Conservation (phyloP, 176 grass and related monocot genomes). For the Musa beccarii region DNA sequence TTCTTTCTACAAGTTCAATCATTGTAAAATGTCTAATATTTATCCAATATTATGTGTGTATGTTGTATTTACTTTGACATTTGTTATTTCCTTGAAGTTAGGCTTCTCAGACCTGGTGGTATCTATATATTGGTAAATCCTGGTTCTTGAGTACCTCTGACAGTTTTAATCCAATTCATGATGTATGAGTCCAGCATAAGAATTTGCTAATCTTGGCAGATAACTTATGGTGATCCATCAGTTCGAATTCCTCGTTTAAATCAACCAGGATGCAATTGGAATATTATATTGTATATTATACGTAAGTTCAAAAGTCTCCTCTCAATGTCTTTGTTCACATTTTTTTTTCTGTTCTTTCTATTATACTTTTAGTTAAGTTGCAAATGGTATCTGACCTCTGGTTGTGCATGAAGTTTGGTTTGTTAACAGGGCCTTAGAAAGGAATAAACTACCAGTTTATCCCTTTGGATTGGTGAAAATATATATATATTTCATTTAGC, state of each 20-base stretch:
- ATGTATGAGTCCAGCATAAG: background rate
- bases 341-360: background rate
- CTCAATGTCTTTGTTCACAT: background rate
- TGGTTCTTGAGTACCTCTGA: conserved; percentile 8
- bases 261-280: conserved; percentile 37
- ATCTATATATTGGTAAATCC: conserved; percentile 72
- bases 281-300: conserved; percentile 46
- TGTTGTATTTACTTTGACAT: conserved; percentile 4
- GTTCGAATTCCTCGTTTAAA: conserved; percentile 54
- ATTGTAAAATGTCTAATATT: conserved; percentile 7
- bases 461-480: too few species aligned
- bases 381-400: background rate
- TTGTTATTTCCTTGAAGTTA: conserved; percentile 18
- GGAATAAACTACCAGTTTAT: too few species aligned
- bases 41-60: background rate
- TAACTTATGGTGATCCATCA: conserved; percentile 89
- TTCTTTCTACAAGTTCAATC: conserved; percentile 9
- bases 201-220: conserved; percentile 36
- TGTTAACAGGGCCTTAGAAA: too few species aligned
- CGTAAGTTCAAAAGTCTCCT: conserved; percentile 30
- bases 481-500: too few species aligned
- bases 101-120: conserved; percentile 61
- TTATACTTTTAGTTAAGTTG: background rate
- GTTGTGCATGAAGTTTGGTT: too few species aligned
- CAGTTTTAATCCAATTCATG: background rate